These are phyloP conservation scores for Pterulicium gracile DNA, from an alignment of 1,284 basidiomycete genomes.

Conservation along the genomic window DNA sequence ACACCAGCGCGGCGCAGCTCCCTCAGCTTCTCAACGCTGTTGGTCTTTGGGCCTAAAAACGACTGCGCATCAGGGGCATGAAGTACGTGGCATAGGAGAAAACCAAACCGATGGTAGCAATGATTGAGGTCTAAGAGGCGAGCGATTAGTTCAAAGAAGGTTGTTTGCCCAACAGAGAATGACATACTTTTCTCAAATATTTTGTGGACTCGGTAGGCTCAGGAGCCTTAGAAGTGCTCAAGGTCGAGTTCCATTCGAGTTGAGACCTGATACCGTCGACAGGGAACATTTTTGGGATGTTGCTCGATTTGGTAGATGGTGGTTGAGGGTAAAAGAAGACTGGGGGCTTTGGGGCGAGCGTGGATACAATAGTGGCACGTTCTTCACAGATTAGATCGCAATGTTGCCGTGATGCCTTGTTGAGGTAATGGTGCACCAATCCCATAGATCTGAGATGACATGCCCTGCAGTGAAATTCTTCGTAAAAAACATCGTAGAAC, in stretches of 20 bases:
- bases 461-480: too few species aligned
- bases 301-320: conserved; percentile 11
- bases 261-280: conserved; percentile 62
- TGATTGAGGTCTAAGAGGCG: conserved; percentile 74
- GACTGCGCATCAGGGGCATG: conserved; percentile 10
- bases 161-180: conserved; percentile 10
- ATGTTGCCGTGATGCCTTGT: too few species aligned
- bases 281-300: conserved; percentile 32
- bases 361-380: too few species aligned
- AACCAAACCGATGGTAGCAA: conserved; percentile 84
- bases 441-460: too few species aligned
- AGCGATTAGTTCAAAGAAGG: conserved; percentile 8
- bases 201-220: conserved; percentile 69
- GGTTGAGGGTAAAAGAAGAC: neutral
- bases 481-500: too few species aligned
- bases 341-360: too few species aligned
- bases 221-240: conserved; percentile 63
- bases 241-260: conserved; percentile 82
- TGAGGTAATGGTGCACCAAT: too few species aligned
- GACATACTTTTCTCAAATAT: conserved; percentile 77
- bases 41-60: conserved; percentile 76
- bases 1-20: conserved; percentile 83
- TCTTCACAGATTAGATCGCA: too few species aligned
- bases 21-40: conserved; percentile 76
- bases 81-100: conserved; percentile 5